Conservation (phyloP, 495 filamentous ascomycete species). For the Aspergillus mulundensis region DNA sequence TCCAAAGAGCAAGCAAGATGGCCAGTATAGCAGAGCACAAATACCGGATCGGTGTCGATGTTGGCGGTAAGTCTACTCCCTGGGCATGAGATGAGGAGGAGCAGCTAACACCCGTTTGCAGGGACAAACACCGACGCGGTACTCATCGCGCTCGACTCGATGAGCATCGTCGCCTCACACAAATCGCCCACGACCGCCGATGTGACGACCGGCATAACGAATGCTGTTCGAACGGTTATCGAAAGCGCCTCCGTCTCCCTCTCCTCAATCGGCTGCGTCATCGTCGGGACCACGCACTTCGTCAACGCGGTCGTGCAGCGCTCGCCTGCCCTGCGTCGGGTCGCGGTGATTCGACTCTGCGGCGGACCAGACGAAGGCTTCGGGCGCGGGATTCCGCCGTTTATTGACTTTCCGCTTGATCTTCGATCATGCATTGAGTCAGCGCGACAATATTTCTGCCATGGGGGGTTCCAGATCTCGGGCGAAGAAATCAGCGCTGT, state of each 20-base stretch:
- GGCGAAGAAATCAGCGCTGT: slow-evolving; percentile 20
- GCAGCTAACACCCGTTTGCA: neutral
- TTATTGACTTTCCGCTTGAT: slow-evolving; percentile 38
- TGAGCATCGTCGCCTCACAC: slow-evolving; percentile 46
- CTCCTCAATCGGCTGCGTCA: slow-evolving; percentile 47
- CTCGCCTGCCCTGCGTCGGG: slow-evolving; percentile 40
- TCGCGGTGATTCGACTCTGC: slow-evolving; percentile 51
- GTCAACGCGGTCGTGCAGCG: slow-evolving; percentile 60
- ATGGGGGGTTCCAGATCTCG: slow-evolving; percentile 24
- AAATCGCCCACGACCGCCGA: slow-evolving; percentile 58
- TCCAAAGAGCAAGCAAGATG: neutral
- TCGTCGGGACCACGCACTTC: slow-evolving; percentile 61
- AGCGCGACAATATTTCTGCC: slow-evolving; percentile 13
- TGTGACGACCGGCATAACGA: slow-evolving; percentile 52
- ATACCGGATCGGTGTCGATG: slow-evolving; percentile 25
- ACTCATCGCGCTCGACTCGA: slow-evolving; percentile 47
- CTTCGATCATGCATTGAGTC: slow-evolving; percentile 28
- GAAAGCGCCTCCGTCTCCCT: slow-evolving; percentile 32
- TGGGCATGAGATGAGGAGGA: no score
- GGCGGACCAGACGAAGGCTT: slow-evolving; percentile 46
- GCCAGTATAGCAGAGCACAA: slow-evolving; percentile 1
- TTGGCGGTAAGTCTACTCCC: slow-evolving; percentile 18
- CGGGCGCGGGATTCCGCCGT: slow-evolving; percentile 45
- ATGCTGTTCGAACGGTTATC: slow-evolving; percentile 46
- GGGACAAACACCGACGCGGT: slow-evolving; percentile 63